Evolutionary conservation across 2,329 filamentous ascomycete species (phyloP).

Genomic region (Monosporascus cannonballus): DNA sequence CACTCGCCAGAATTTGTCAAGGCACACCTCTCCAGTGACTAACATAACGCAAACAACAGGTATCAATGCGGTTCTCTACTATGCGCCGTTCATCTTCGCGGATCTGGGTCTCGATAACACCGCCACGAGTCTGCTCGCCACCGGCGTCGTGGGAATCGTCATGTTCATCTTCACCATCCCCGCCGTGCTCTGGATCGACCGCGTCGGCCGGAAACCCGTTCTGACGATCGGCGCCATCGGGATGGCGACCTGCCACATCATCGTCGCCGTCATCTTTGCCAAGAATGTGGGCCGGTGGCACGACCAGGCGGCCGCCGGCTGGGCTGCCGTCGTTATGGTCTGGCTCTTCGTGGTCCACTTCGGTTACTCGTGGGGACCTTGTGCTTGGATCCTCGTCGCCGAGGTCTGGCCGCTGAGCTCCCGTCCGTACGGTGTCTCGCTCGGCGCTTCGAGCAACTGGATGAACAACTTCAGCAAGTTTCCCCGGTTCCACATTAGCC

Average conservation of each 20-base stretch:
- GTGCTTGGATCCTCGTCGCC: slow-evolving; percentile 67
- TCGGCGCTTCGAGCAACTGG: slow-evolving; percentile 61
- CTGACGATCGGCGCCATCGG: slow-evolving; percentile 60
- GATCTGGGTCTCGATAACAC: slow-evolving; percentile 53
- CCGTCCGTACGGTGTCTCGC: slow-evolving; percentile 62
- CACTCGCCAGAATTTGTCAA: too few species aligned
- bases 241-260: slow-evolving; percentile 66
- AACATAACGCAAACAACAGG: slow-evolving; percentile 9
- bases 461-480: slow-evolving; percentile 45
- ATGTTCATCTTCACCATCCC: slow-evolving; percentile 65
- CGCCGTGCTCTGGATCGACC: slow-evolving; percentile 60
- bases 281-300: slow-evolving; percentile 54
- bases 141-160: slow-evolving; percentile 64
- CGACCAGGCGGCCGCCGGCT: slow-evolving; percentile 55
- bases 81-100: slow-evolving; percentile 64
- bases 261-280: slow-evolving; percentile 64
- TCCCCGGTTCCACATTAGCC: neutral
- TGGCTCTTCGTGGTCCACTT: slow-evolving; percentile 74
- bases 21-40: neutral
- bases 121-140: slow-evolving; percentile 55
- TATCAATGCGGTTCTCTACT: slow-evolving; percentile 59
- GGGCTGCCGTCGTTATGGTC: slow-evolving; percentile 62
- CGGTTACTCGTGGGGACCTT: slow-evolving; percentile 70
- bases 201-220: slow-evolving; percentile 56
- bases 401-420: slow-evolving; percentile 70